Percentiles rank a stretch among this genome's conserved stretches.
These are phyloP conservation scores for Cladosporium sp. DNA, from an alignment of 2,329 filamentous ascomycete genomes.

Conservation along the genomic window DNA sequence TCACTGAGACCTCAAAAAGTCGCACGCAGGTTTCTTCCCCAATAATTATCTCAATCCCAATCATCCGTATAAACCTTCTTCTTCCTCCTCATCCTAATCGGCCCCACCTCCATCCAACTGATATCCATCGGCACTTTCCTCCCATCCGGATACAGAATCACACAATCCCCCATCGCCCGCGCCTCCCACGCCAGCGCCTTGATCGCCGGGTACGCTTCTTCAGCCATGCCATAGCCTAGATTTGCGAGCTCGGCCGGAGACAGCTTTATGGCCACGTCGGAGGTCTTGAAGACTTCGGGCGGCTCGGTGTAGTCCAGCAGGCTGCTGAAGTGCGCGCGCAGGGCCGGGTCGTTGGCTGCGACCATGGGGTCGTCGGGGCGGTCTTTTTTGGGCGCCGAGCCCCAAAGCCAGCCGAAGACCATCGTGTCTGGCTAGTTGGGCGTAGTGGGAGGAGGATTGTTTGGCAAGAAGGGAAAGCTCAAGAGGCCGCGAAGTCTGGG, in stretches of 20 bases:
- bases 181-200: slow-evolving; percentile 41
- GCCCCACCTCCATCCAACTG: slow-evolving; percentile 38
- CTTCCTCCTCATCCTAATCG: slow-evolving; percentile 35
- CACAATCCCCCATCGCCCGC: slow-evolving; percentile 39
- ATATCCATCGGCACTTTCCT: slow-evolving; percentile 31
- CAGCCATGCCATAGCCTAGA: slow-evolving; percentile 36
- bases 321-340: slow-evolving; percentile 22
- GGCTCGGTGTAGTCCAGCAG: slow-evolving; percentile 28
- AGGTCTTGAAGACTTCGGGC: slow-evolving; percentile 47
- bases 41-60: not conserved
- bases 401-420: too few relatives aligned
- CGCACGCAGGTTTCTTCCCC: not conserved
- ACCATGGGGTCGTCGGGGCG: slow-evolving; percentile 20
- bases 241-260: slow-evolving; percentile 33
- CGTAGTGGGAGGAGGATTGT: too few relatives aligned
- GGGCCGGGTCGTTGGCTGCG: slow-evolving; percentile 21
- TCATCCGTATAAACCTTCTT: slow-evolving; percentile 8
- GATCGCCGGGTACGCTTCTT: slow-evolving; percentile 41
- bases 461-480: too few relatives aligned
- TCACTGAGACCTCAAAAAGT: not conserved
- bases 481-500: too few relatives aligned
- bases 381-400: not conserved
- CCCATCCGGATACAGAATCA: slow-evolving; percentile 42
- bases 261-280: slow-evolving; percentile 42
- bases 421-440: too few relatives aligned